These are phyloP conservation scores for Meyerozyma athensensis DNA, from an alignment of 1,139 yeast species.

Conservation along the genomic window DNA sequence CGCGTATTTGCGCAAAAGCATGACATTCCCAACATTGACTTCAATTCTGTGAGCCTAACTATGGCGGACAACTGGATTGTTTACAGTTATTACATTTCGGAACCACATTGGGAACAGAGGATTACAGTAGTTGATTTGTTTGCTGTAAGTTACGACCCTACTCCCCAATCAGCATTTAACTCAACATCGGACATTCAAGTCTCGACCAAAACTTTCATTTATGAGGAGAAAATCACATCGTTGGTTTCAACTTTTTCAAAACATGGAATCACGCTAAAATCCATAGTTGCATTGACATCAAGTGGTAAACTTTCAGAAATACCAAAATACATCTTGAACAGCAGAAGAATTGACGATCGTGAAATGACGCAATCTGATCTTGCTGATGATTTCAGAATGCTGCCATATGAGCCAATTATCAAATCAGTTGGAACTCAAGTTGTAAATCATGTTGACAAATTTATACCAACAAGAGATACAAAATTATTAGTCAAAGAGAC, in stretches of 20 bases:
- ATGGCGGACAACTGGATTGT: conserved; percentile 85
- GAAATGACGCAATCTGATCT: conserved; percentile 51
- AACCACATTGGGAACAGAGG: conserved; percentile 52
- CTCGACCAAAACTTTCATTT: conserved; percentile 51
- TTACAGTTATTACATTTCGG: conserved; percentile 55
- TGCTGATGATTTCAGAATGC: conserved; percentile 52
- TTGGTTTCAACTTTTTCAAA: conserved; percentile 60
- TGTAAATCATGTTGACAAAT: conserved; percentile 32
- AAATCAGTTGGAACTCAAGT: conserved; percentile 41
- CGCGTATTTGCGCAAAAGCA: conserved; percentile 47
- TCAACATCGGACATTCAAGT: conserved; percentile 25
- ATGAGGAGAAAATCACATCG: conserved; percentile 51
- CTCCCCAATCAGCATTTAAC: conserved; percentile 35
- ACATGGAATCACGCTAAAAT: conserved; percentile 71
- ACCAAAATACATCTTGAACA: conserved; percentile 62
- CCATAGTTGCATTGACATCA: conserved; percentile 54
- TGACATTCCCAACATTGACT: conserved; percentile 34
- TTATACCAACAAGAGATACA: conserved; percentile 31
- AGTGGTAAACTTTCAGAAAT: conserved; percentile 64
- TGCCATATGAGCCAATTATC: conserved; percentile 65
- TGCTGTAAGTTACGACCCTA: conserved; percentile 51
- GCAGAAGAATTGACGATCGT: conserved; percentile 56
- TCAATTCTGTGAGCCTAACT: conserved; percentile 42
- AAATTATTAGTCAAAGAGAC: conserved; percentile 56
- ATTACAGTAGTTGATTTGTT: conserved; percentile 74